These are phyloP conservation scores for Citrus trifoliata DNA, from an alignment of 345 rosid species.

Conservation along the genomic window DNA sequence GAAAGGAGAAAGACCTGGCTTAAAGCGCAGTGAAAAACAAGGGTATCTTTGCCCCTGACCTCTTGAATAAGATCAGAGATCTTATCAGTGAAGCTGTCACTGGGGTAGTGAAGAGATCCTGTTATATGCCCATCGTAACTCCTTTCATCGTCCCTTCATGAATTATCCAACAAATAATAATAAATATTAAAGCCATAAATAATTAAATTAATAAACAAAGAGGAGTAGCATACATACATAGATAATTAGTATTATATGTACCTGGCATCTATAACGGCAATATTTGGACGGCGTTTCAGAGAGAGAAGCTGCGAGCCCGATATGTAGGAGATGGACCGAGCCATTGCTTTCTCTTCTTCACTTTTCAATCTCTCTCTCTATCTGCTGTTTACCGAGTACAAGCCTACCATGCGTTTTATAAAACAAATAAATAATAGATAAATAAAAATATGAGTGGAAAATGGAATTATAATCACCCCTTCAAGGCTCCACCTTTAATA, in stretches of 20 bases:
- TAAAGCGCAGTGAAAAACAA: constrained; percentile 93
- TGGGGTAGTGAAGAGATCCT: constrained; percentile 85
- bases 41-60: constrained; percentile 85
- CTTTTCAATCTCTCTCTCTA: no score
- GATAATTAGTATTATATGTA: constrained; percentile 4
- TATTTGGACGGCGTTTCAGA: constrained; percentile 56
- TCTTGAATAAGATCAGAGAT: constrained; percentile 72
- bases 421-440: no score
- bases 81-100: constrained; percentile 61
- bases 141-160: constrained; percentile 82
- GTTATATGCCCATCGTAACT: constrained; percentile 91
- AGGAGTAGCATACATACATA: no score
- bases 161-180: no score
- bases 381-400: no score
- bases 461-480: no score
- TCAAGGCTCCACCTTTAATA: no score
- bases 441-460: no score
- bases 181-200: no score
- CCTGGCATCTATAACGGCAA: constrained; percentile 92
- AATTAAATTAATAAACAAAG: no score
- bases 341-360: constrained; percentile 38
- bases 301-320: constrained; percentile 76
- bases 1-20: constrained; percentile 61
- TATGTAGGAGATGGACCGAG: constrained; percentile 72
- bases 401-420: no score